Evolutionary conservation across 2,329 filamentous ascomycete genomes (phyloP).

Genomic region (Aspergillus felis): DNA sequence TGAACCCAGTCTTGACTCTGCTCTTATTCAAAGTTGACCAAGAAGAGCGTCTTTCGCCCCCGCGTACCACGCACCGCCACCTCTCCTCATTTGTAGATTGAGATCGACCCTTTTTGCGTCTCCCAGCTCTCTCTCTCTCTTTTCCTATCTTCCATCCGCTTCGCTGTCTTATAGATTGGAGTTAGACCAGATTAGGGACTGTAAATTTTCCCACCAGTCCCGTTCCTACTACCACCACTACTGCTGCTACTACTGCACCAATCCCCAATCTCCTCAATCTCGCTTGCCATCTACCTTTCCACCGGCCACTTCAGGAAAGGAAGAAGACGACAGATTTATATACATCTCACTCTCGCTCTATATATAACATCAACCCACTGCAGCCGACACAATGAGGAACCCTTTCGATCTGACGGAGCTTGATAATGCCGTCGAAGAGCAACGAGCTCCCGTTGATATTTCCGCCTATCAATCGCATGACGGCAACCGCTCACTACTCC

Average conservation of each 20-base stretch:
- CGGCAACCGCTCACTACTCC: slow-evolving; percentile 33
- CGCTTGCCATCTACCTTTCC: neutral
- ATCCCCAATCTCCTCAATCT: neutral
- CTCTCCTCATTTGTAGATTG: slow-evolving; percentile 5
- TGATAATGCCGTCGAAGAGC: slow-evolving; percentile 17
- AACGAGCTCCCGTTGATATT: slow-evolving; percentile 19
- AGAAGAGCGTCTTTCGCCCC: neutral
- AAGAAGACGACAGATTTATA: neutral
- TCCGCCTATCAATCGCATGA: slow-evolving; percentile 28
- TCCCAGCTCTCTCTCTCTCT: slow-evolving; percentile 3
- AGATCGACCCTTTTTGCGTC: neutral
- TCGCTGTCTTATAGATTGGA: slow-evolving; percentile 12
- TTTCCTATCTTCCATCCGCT: slow-evolving; percentile 1
- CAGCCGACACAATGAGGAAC: slow-evolving; percentile 20
- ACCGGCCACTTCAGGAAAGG: neutral
- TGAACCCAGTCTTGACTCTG: neutral
- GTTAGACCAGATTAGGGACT: slow-evolving; percentile 11
- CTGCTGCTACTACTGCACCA: slow-evolving; percentile 1
- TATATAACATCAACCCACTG: slow-evolving; percentile 3
- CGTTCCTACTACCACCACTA: neutral
- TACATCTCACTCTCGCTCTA: neutral
- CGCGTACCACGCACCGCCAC: slow-evolving; percentile 3
- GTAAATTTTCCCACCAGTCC: slow-evolving; percentile 12
- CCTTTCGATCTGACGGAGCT: slow-evolving; percentile 31
- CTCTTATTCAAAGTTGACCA: slow-evolving; percentile 1